These are phyloP conservation scores for Penicillium samsonianum DNA, from an alignment of 495 filamentous ascomycete genomes.

Conservation along the genomic window DNA sequence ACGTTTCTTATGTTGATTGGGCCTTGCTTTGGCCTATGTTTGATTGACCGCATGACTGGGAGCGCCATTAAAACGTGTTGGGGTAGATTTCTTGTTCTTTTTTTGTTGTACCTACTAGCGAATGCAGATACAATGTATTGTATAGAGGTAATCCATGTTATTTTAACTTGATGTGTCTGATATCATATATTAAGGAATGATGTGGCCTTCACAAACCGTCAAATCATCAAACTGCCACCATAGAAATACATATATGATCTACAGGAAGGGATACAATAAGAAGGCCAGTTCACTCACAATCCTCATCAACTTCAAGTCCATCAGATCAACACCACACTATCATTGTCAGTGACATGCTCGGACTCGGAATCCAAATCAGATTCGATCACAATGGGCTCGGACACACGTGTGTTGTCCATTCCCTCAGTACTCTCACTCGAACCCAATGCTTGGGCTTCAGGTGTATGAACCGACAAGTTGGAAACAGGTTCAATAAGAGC, in stretches of 20 bases:
- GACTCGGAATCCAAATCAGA: slow-evolving; percentile 7
- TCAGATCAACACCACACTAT: slow-evolving; percentile 19
- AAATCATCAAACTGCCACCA: not conserved
- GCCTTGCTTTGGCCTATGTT: not conserved
- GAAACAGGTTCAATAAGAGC: not conserved
- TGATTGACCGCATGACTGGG: slow-evolving; percentile 2
- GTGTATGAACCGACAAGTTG: not conserved
- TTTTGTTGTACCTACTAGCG: slow-evolving; percentile 15
- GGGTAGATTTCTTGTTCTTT: not conserved
- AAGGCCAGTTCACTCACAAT: not conserved
- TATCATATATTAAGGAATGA: slow-evolving; percentile 1
- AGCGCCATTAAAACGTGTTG: not conserved
- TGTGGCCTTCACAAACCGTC: not conserved
- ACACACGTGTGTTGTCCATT: not conserved
- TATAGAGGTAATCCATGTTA: slow-evolving; percentile 1
- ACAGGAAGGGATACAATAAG: not conserved
- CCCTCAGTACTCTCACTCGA: too few species aligned
- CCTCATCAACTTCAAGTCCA: not conserved
- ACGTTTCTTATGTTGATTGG: not conserved
- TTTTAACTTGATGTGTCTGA: not conserved
- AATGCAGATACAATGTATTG: slow-evolving; percentile 10
- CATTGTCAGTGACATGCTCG: slow-evolving; percentile 1
- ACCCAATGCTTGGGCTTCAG: not conserved
- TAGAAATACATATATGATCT: slow-evolving; percentile 6
- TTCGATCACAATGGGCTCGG: slow-evolving; percentile 13